Evolutionary conservation across 352 stramenopile genomes (phyloP).

Genomic region (Halophytophthora polymorphica): DNA sequence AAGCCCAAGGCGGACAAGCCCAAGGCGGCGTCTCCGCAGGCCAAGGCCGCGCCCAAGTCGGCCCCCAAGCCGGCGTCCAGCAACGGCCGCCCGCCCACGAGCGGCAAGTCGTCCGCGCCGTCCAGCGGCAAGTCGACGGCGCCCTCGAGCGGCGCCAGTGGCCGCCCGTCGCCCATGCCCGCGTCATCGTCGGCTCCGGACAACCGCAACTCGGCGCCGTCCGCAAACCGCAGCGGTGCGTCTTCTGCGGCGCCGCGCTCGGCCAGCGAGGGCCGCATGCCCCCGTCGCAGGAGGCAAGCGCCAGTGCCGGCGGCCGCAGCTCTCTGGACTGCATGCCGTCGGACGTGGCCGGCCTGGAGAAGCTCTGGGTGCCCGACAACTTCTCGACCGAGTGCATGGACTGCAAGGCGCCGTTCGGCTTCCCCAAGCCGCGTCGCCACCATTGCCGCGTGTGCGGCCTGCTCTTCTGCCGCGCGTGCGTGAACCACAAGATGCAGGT

Average conservation of each 20-base stretch:
- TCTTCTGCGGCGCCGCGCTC: conserved; percentile 14
- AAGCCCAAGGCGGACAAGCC: conserved; percentile 11
- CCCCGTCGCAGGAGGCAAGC: conserved; percentile 5
- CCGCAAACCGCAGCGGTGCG: not conserved
- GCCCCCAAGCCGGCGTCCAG: conserved; percentile 13
- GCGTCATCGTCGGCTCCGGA: conserved; percentile 19
- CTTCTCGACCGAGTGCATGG: conserved; percentile 86
- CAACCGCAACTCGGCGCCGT: conserved; percentile 16
- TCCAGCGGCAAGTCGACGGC: conserved; percentile 21
- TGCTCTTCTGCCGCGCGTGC: conserved; percentile 79
- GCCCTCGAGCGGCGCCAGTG: not conserved
- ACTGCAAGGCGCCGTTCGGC: conserved; percentile 80
- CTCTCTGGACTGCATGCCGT: conserved; percentile 50
- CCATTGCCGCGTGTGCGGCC: conserved; percentile 81
- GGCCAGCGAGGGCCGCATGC: conserved; percentile 29
- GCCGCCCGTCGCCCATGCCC: conserved; percentile 21
- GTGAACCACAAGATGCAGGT: conserved; percentile 86
- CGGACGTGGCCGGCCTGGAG: conserved; percentile 69
- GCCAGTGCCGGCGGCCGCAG: conserved; percentile 26
- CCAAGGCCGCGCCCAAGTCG: conserved; percentile 2
- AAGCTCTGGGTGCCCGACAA: conserved; percentile 88
- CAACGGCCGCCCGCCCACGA: conserved; percentile 28
- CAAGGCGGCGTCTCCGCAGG: conserved; percentile 11
- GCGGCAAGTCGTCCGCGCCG: conserved; percentile 21
- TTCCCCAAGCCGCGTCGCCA: conserved; percentile 80